Evolutionary conservation across 495 filamentous ascomycete species (phyloP), one percentile per base, ranked within the genome.

Genomic region (Neurospora discreta): DNA sequence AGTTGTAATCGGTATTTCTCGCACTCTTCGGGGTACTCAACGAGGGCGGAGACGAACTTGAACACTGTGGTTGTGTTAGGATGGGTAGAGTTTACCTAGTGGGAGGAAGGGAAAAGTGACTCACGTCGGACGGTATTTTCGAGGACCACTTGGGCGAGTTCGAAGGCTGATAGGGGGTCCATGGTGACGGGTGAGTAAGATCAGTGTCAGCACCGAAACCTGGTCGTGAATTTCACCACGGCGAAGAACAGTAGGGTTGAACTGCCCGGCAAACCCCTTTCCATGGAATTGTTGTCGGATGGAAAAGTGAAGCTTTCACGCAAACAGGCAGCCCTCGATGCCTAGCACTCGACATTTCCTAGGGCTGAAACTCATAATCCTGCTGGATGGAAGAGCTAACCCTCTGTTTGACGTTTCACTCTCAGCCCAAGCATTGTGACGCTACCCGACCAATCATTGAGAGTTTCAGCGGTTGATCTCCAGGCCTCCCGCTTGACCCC

Each of bases 1-100:
- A 80, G 76, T 40, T 80, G 77, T 38, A 80, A 70, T 36, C 79
- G 65, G 70, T 79, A 79, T 58, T 78, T 78, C 41, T 78, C 76
- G 39, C 73, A 79, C 0, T 78, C 78, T 18, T 76, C 44, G 1
- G 79, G 79, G 77, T 79, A 79, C 9, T 80, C 79, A 13, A 80
- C 77, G 16, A 80, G 70, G 11, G 77, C 75, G 20, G 73, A 75
- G 30, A 79, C 44, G 71, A 80, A 80, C 13, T 78, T 79, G 74
- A 80, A 79, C 11, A 80, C 40, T 41, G 5, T 41, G 5, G 15
- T 39, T 0, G 9, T 3, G 9, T 39, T 39, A 39, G 38, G 9
- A 9, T 11, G 38, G 8, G 38, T 9, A 2, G 38, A 39, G 9
- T 10, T n/a, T n/a, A n/a, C n/a, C n/a, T n/a, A n/a, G n/a, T n/a